These are phyloP conservation scores for Pseudoneurospora amorphoporcata DNA, from an alignment of 495 filamentous ascomycete genomes.

Conservation along the genomic window DNA sequence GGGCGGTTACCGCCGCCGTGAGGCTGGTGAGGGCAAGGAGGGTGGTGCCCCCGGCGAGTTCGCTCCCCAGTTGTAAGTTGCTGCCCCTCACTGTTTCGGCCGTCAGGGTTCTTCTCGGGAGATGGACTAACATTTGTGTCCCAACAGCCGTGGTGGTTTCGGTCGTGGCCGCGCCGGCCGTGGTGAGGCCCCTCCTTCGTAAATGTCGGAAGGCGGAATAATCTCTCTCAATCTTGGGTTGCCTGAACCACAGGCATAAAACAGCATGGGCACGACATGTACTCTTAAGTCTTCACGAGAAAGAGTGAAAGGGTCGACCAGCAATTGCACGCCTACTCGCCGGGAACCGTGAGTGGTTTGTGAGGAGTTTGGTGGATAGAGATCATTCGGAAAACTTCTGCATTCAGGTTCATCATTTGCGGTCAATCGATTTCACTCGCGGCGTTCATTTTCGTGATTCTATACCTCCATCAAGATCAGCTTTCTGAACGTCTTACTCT, in stretches of 20 bases:
- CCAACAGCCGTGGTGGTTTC: constrained; percentile 71
- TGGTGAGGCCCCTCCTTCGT: constrained; percentile 59
- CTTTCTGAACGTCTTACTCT: neutral
- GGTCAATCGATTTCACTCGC: constrained; percentile 24
- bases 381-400: constrained; percentile 31
- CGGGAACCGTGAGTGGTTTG: constrained; percentile 25
- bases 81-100: neutral
- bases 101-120: neutral
- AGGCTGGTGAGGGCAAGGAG: constrained; percentile 78
- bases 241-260: constrained; percentile 19
- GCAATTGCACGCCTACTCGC: constrained; percentile 19
- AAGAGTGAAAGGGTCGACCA: constrained; percentile 23
- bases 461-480: neutral
- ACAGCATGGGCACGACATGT: constrained; percentile 38
- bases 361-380: constrained; percentile 32
- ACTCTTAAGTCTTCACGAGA: constrained; percentile 36
- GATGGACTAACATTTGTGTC: constrained; percentile 13
- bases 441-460: neutral
- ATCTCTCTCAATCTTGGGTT: constrained; percentile 27
- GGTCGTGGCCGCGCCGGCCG: constrained; percentile 82
- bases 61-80: constrained; percentile 75
- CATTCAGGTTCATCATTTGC: constrained; percentile 27
- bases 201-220: constrained; percentile 26
- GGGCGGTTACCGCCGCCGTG: constrained; percentile 85
- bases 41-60: constrained; percentile 92